A percentile compares a stretch with the other conserved stretches of the same genome.
Evolutionary conservation across 495 filamentous ascomycete genomes (phyloP).

Genomic region (Neurospora cerealis): DNA sequence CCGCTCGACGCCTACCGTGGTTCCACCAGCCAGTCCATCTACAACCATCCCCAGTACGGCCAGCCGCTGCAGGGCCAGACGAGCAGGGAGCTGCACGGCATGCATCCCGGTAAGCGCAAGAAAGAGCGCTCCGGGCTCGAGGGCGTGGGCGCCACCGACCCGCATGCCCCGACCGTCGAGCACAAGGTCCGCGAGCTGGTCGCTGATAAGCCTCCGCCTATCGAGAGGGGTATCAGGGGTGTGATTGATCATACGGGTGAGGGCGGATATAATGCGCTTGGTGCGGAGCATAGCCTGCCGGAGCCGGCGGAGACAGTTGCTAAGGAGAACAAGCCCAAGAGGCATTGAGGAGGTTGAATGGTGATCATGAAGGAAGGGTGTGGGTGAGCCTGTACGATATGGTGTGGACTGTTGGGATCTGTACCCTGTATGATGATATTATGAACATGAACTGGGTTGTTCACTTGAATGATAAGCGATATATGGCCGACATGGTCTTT

Average conservation of each 20-base stretch:
- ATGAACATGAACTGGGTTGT: not conserved
- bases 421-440: not conserved
- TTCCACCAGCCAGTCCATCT: constrained; percentile 51
- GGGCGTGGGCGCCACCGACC: constrained; percentile 35
- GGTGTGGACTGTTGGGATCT: not conserved
- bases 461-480: not conserved
- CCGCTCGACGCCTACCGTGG: constrained; percentile 50
- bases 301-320: constrained; percentile 38
- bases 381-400: not conserved
- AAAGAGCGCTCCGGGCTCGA: constrained; percentile 44
- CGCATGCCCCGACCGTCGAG: constrained; percentile 20
- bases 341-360: not conserved
- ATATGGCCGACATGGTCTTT: not conserved
- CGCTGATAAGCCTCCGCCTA: constrained; percentile 7
- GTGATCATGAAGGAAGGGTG: not conserved
- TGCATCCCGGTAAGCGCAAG: constrained; percentile 36
- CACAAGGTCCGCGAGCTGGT: constrained; percentile 20
- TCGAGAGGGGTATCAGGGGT: constrained; percentile 2
- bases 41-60: constrained; percentile 48
- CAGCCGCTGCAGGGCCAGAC: constrained; percentile 55
- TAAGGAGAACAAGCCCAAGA: constrained; percentile 17
- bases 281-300: constrained; percentile 29
- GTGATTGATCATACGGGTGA: not conserved
- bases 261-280: constrained; percentile 25
- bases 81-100: constrained; percentile 44